These are phyloP conservation scores for Xylaria acuta DNA, from an alignment of 495 filamentous ascomycete genomes.

Conservation along the genomic window DNA sequence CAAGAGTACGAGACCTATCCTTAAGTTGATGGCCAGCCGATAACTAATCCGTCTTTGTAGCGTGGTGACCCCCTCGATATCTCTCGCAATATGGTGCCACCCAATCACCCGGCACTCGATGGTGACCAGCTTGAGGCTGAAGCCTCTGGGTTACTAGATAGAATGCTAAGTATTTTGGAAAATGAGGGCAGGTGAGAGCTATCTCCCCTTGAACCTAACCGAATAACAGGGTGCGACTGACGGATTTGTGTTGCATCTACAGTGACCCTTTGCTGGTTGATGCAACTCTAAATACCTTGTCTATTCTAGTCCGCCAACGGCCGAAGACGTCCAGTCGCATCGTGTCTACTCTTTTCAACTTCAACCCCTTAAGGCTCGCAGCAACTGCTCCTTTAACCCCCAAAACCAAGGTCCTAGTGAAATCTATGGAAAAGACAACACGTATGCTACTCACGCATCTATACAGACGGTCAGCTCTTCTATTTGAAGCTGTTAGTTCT, in stretches of 20 bases:
- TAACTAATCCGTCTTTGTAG: constrained; percentile 53
- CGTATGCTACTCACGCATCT: constrained; percentile 81
- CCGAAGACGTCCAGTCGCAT: constrained; percentile 84
- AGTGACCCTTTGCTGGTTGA: constrained; percentile 92
- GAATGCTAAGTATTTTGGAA: constrained; percentile 85
- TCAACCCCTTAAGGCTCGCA: constrained; percentile 79
- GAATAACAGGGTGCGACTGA: constrained; percentile 17
- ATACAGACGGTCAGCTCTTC: constrained; percentile 66
- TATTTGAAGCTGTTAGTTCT: neutral
- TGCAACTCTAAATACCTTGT: constrained; percentile 87
- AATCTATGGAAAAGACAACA: constrained; percentile 93
- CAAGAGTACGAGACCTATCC: constrained; percentile 66
- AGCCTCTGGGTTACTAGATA: constrained; percentile 84
- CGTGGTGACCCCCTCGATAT: constrained; percentile 86
- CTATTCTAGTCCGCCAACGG: constrained; percentile 78
- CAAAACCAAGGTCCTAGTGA: constrained; percentile 78
- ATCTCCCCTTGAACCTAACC: neutral
- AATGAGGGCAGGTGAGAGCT: constrained; percentile 75
- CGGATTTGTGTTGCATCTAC: constrained; percentile 21
- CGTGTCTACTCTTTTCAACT: constrained; percentile 81
- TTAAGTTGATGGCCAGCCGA: constrained; percentile 24
- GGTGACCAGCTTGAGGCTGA: constrained; percentile 87
- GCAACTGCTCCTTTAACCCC: constrained; percentile 78
- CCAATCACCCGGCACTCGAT: constrained; percentile 77
- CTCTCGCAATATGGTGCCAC: constrained; percentile 82